Evolutionary conservation across 2,329 filamentous ascomycete genomes (phyloP), one percentile per base, ranked within the genome.

Genomic region (Fusarium torreyae): DNA sequence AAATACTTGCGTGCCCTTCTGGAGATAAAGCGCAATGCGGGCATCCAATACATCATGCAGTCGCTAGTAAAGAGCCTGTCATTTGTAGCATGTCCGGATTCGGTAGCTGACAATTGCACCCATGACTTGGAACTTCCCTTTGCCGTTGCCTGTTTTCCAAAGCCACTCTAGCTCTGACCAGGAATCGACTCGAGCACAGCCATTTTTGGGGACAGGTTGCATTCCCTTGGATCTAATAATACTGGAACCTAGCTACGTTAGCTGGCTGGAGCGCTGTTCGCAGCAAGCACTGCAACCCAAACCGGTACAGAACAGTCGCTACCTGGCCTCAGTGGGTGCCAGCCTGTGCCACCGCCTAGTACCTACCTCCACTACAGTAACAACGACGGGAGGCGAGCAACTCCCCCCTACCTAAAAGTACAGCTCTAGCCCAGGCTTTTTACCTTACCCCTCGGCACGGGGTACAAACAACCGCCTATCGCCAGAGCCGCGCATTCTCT

Each of bases 401-500:
- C 50, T 36, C 60, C 48, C 48, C 68, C 68, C 64, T 66, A 61
- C 34, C 53, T 51, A 44, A 26, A 49, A 43, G 48, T 51, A 60
- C 38, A 65, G 60, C 61, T 65, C 61, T 38, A 50, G 52, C n/a
- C 22, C 67, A 57, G 51, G 56, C 61, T 48, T 69, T 71, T 55
- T 24, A 42, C 20, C 20, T 42, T 75, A 73, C 71, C 73, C 73
- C 73, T 75, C 73, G 73, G 68, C 71, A 75, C 67, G 68, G 63
- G 64, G 63, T 66, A 63, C 73, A 63, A 63, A 75, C 73, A 66
- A 70, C 71, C 73, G 59, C 71, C 73, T 75, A 75, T 75, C 73
- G 73, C 73, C 73, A 75, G 73, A 75, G 73, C 72, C 72, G 73
- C 73, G 73, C 73, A 75, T 75, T 75, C 72, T 76, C 72, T 76